phyloP scores from a whole-genome alignment of 2,329 filamentous ascomycete genomes.

The Aureobasidium sp. region DNA sequence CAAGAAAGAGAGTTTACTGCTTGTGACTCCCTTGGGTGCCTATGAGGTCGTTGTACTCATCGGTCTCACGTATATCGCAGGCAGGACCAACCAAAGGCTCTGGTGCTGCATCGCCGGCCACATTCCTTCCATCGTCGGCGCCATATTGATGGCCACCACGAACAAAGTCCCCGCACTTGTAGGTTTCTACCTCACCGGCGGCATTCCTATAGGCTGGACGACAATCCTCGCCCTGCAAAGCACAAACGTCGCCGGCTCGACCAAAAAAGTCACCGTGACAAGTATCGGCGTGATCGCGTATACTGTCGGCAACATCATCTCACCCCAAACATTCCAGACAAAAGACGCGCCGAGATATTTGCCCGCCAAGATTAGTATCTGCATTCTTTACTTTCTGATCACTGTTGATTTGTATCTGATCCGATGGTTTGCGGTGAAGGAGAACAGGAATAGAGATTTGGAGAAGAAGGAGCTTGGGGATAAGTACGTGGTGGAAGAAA shows the following conservation, averaged over 20 bases:
- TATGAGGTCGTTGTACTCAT: background rate
- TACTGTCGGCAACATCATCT: conserved; percentile 36
- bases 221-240: conserved; percentile 24
- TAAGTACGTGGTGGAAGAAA: conserved; percentile 16
- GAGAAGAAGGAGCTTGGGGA: conserved; percentile 15
- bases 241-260: conserved; percentile 59
- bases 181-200: background rate
- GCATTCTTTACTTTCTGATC: conserved; percentile 28
- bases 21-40: background rate
- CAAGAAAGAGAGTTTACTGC: background rate
- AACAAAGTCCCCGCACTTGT: background rate
- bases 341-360: conserved; percentile 32
- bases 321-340: conserved; percentile 31
- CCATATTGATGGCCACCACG: background rate
- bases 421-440: conserved; percentile 41
- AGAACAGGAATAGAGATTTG: conserved; percentile 30
- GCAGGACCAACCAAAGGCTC: background rate
- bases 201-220: background rate
- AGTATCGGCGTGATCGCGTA: conserved; percentile 40
- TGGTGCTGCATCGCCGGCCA: background rate
- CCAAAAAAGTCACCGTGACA: conserved; percentile 64
- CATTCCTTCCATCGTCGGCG: background rate
- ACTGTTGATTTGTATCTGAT: conserved; percentile 42
- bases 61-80: background rate
- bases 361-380: conserved; percentile 35